Percentiles rank a stretch among this genome's conserved stretches.
These are phyloP conservation scores for Phalaenopsis aphrodite DNA, from an alignment of 106 monocot genomes.

Conservation along the genomic window DNA sequence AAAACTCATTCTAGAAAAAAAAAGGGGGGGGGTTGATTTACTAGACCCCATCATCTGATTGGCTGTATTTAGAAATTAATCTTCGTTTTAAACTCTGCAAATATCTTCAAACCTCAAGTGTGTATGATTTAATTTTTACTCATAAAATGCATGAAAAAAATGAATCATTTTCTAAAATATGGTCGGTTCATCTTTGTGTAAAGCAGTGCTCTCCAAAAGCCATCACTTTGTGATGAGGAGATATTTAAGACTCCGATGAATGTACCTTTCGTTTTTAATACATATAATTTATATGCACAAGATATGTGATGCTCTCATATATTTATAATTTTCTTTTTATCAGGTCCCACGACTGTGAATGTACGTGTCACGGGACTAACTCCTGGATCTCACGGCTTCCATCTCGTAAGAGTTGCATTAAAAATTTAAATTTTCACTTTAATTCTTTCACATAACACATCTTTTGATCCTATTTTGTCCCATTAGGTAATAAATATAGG, in stretches of 20 bases:
- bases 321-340: conserved; percentile 1
- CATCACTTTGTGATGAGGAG: neutral
- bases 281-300: neutral
- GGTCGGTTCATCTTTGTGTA: neutral
- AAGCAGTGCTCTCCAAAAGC: neutral
- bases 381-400: conserved; percentile 75
- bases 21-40: too few relatives aligned
- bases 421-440: neutral
- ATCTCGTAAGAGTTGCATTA: conserved; percentile 34
- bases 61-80: neutral
- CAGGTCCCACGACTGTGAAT: conserved; percentile 72
- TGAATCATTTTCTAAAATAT: neutral
- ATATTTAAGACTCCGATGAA: neutral
- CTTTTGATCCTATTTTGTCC: neutral
- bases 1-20: neutral
- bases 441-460: neutral
- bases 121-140: neutral
- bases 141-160: neutral
- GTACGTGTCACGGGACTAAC: conserved; percentile 58
- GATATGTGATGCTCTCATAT: neutral
- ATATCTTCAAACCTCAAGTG: neutral
- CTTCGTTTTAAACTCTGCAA: neutral
- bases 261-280: neutral
- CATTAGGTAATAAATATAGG: neutral
- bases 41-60: too few relatives aligned